Percentiles rank a stretch among this genome's conserved stretches.
Conservation (phyloP, 257 asterid genomes). For the Forsythia suspensa region DNA sequence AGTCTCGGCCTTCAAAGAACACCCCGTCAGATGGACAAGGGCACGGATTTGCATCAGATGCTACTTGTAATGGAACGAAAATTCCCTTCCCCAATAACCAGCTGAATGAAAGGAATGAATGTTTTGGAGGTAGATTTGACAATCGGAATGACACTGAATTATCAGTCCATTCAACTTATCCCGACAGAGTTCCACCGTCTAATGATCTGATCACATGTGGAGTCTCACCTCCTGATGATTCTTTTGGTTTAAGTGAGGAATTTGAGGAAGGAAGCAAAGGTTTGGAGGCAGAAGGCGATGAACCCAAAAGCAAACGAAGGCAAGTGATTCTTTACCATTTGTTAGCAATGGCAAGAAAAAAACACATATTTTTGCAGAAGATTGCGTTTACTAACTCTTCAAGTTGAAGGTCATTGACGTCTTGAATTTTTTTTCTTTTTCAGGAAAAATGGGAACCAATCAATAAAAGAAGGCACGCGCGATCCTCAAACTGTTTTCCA, state of each 20-base stretch:
- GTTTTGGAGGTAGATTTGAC: constrained; percentile 20
- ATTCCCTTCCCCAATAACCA: constrained; percentile 22
- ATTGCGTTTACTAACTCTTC: background rate
- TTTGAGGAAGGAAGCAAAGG: constrained; percentile 43
- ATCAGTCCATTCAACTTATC: constrained; percentile 28
- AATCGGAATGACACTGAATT: constrained; percentile 31
- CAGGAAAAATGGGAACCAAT: constrained; percentile 50
- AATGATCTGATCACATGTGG: constrained; percentile 28
- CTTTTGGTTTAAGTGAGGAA: constrained; percentile 37
- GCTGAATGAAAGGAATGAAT: constrained; percentile 23
- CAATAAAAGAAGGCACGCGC: constrained; percentile 28
- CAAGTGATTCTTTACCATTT: constrained; percentile 16
- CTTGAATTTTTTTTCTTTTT: constrained; percentile 3
- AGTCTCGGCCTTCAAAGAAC: constrained; percentile 42
- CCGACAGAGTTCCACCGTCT: constrained; percentile 21
- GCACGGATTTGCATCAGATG: constrained; percentile 21
- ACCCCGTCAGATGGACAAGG: constrained; percentile 34
- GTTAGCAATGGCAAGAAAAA: background rate
- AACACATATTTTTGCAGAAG: no score
- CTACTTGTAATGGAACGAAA: constrained; percentile 27
- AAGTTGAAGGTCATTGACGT: background rate
- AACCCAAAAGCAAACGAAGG: constrained; percentile 58
- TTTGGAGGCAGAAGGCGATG: constrained; percentile 45
- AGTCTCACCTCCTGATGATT: constrained; percentile 34
- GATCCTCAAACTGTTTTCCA: constrained; percentile 38